Percentiles rank a stretch among this genome's conserved stretches.
Evolutionary conservation across 2,329 filamentous ascomycete species (phyloP).

Genomic region (Sporothrix variecibatus): DNA sequence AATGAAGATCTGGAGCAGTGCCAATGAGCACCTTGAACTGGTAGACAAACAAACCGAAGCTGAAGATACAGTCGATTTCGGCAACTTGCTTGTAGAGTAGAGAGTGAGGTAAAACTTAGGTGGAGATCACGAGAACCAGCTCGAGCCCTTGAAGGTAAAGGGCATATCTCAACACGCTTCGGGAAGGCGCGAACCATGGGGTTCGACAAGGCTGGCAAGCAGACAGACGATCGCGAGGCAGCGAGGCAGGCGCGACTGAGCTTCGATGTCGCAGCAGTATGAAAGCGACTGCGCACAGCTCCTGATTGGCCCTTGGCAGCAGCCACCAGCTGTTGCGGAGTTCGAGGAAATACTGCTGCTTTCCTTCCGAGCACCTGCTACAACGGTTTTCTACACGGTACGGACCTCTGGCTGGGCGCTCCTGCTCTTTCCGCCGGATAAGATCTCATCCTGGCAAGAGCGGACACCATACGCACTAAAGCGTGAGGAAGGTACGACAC

Average conservation of each 20-base stretch:
- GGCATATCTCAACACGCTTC: background rate
- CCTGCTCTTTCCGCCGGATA: background rate
- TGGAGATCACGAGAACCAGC: background rate
- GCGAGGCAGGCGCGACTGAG: background rate
- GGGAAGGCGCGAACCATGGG: background rate
- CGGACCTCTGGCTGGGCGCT: background rate
- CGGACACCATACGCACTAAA: background rate
- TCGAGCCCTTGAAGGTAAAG: background rate
- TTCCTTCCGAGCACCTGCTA: background rate
- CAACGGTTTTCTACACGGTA: no score
- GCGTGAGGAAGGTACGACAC: background rate
- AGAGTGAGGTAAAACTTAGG: background rate
- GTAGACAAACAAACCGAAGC: background rate
- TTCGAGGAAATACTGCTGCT: background rate
- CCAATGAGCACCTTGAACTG: background rate
- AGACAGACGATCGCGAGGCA: background rate
- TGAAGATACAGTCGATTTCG: background rate
- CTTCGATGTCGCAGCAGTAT: background rate
- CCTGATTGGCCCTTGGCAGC: background rate
- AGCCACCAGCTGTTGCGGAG: background rate
- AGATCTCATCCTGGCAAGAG: background rate
- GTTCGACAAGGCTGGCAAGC: conserved; percentile 5
- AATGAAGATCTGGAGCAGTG: background rate
- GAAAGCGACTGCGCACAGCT: background rate
- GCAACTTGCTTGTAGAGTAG: background rate